Evolutionary conservation across 2,329 filamentous ascomycete genomes (phyloP), one percentile per base, ranked within the genome.

Genomic region (Escovopsis sp.): DNA sequence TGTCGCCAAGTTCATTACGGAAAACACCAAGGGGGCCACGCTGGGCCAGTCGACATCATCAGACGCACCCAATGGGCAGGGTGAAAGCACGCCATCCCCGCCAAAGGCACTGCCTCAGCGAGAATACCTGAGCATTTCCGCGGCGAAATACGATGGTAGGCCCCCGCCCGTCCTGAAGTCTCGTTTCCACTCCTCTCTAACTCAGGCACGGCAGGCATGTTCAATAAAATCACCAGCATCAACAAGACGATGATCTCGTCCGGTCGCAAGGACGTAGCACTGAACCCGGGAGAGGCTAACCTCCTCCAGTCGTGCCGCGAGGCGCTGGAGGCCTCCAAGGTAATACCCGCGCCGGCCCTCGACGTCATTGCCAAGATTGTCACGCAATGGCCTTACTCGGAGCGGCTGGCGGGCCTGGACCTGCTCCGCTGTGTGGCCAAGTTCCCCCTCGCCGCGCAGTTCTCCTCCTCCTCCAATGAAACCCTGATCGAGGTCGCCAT

Each of bases 1-100:
- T 56, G 87, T 95, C 13, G 85, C 88, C 7, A 84, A 91, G 50
- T 96, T 95, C 60, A 94, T 98, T 51, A 75, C 83, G 9, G 73
- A 82, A 43, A 96, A 96, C 55, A 94, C 88, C 1, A 77, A 89
- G 62, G 88, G 87, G 4, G 82, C 86, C 7, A 85, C 80, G 1
- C 64, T 94, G n/a, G 86, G 86, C 1, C 73, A 79, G 50, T 57
- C 67, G 13, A 64, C 71, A 38, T 66, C 58, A 7, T 57, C 67
- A 2, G 60, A 65, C 13, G 72, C 71, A 94, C 60, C 81, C 85
- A 0, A 86, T 79, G 66, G 86, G 85, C 7, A 79, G 78, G 14
- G 85, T 89, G 49, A 74, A 77, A 41, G 71, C 84, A 49, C 93
- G 94, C 58, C 74, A 81, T 45, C 63, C 1, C 58, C 62, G 34